Conservation (phyloP, 768 basidiomycete genomes). For the Tephrocybe sp. region DNA sequence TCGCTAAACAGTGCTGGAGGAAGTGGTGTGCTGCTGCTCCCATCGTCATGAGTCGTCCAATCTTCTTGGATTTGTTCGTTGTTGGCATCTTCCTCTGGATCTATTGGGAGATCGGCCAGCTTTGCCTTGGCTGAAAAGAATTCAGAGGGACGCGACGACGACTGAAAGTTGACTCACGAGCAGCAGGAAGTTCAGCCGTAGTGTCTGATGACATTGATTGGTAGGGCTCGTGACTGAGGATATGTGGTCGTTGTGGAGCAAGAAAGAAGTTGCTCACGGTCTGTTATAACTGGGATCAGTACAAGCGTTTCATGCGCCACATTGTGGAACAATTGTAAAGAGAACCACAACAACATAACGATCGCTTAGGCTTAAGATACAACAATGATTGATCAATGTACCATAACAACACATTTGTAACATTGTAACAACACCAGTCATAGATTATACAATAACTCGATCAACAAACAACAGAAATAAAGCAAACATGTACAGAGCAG, state of each 20-base stretch:
- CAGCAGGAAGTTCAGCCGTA: constrained; percentile 5
- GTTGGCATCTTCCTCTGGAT: constrained; percentile 10
- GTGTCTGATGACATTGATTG: constrained; percentile 7
- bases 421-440: too few species aligned
- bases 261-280: not conserved
- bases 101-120: constrained; percentile 16
- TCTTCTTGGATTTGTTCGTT: not conserved
- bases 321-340: not conserved
- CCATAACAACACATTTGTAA: too few species aligned
- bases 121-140: constrained; percentile 13
- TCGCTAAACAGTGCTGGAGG: not conserved
- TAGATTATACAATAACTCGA: too few species aligned
- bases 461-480: too few species aligned
- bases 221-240: not conserved
- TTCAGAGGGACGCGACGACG: not conserved
- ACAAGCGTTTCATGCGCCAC: constrained; percentile 5
- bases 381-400: too few species aligned
- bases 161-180: constrained; percentile 12
- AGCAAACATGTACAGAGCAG: not conserved
- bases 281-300: constrained; percentile 1
- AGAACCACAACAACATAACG: constrained; percentile 1
- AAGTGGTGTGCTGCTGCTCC: not conserved
- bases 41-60: not conserved
- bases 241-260: not conserved
- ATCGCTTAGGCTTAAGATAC: too few species aligned